Evolutionary conservation across 345 rosid genomes (phyloP).

Genomic region (Dimocarpus longan): DNA sequence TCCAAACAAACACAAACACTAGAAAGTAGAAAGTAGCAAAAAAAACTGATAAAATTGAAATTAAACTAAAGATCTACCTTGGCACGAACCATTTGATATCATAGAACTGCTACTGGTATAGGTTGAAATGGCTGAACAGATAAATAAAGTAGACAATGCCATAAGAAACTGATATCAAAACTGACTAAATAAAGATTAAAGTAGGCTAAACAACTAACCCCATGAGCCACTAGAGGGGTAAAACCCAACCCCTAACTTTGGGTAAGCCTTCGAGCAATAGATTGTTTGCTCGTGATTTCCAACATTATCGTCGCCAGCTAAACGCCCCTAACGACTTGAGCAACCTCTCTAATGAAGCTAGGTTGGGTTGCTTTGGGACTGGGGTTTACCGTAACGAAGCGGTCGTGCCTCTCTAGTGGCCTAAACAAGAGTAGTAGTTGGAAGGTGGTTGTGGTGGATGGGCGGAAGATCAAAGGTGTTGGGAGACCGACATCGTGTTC

Average conservation of each 20-base stretch:
- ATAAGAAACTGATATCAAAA: background rate
- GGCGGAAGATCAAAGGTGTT: too few relatives aligned
- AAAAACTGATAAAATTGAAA: background rate
- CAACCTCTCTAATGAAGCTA: too few relatives aligned
- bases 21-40: background rate
- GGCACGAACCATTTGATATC: background rate
- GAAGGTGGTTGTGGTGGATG: too few relatives aligned
- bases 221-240: slow-evolving; percentile 92
- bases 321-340: too few relatives aligned
- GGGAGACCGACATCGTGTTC: too few relatives aligned
- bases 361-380: too few relatives aligned
- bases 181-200: background rate
- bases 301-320: too few relatives aligned
- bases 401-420: too few relatives aligned
- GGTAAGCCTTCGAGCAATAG: slow-evolving; percentile 86
- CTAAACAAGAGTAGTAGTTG: too few relatives aligned
- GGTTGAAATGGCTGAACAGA: slow-evolving; percentile 86
- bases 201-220: slow-evolving; percentile 50
- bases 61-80: slow-evolving; percentile 14
- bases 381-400: too few relatives aligned
- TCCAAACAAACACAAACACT: background rate
- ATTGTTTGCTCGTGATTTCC: slow-evolving; percentile 67
- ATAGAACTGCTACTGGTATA: slow-evolving; percentile 70
- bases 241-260: slow-evolving; percentile 73
- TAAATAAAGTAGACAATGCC: slow-evolving; percentile 21